phyloP scores from a whole-genome alignment of 116 monocot genomes.

The Cymodocea nodosa region DNA sequence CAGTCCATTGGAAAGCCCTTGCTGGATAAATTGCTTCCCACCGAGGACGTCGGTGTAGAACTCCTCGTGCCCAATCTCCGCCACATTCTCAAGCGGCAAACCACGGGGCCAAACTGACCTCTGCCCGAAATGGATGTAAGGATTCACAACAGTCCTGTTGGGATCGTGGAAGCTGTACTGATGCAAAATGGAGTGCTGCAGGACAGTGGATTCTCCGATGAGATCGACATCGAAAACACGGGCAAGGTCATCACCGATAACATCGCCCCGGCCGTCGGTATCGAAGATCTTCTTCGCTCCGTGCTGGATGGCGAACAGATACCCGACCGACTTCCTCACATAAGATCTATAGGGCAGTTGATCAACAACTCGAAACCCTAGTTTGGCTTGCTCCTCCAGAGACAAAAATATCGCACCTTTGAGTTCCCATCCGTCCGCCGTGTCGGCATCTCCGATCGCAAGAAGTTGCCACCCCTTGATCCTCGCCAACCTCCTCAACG shows the following conservation, averaged over 20 bases:
- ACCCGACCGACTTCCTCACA: constrained; percentile 65
- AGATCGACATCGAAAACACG: constrained; percentile 66
- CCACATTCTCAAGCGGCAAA: constrained; percentile 62
- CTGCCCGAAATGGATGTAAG: constrained; percentile 94
- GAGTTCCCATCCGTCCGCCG: constrained; percentile 49
- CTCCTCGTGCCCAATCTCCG: constrained; percentile 55
- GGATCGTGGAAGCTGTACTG: constrained; percentile 84
- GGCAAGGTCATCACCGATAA: constrained; percentile 47
- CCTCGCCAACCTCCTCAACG: constrained; percentile 36
- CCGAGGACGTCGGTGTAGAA: constrained; percentile 88
- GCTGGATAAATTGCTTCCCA: constrained; percentile 89
- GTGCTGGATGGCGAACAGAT: constrained; percentile 89
- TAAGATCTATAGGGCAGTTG: constrained; percentile 54
- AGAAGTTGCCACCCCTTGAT: constrained; percentile 82
- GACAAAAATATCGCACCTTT: constrained; percentile 78
- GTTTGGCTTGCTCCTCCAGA: constrained; percentile 58
- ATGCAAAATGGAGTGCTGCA: constrained; percentile 33
- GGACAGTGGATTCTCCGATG: constrained; percentile 11
- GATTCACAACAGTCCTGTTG: constrained; percentile 73
- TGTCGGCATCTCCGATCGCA: constrained; percentile 53
- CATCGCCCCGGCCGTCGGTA: constrained; percentile 77
- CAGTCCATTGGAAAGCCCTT: constrained; percentile 84
- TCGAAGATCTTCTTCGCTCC: constrained; percentile 81
- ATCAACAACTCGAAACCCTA: constrained; percentile 53
- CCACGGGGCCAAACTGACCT: constrained; percentile 90